Conservation (phyloP, 768 basidiomycete genomes). For the Tephrocybe rancida region DNA sequence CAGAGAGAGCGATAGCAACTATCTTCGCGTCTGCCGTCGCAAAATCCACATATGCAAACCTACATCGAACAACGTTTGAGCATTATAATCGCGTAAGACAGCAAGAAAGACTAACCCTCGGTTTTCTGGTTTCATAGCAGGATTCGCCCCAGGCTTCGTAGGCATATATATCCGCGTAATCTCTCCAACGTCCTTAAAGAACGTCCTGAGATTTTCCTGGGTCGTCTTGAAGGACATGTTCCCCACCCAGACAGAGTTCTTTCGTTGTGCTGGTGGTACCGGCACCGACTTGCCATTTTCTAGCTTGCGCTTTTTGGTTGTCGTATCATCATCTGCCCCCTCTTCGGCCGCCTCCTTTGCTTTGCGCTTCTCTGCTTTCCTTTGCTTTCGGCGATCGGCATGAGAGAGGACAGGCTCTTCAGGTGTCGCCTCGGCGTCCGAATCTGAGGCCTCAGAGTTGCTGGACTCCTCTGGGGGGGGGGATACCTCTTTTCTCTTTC, state of each 20-base stretch:
- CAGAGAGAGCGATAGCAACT: constrained; percentile 79
- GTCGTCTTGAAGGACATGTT: constrained; percentile 93
- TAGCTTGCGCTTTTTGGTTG: constrained; percentile 51
- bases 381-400: constrained; percentile 68
- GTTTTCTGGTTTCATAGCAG: constrained; percentile 64
- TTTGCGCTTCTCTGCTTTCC: constrained; percentile 41
- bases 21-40: constrained; percentile 71
- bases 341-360: constrained; percentile 20
- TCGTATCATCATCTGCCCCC: constrained; percentile 18
- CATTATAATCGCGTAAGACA: not conserved
- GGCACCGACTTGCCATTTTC: constrained; percentile 36
- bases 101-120: constrained; percentile 56
- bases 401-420: constrained; percentile 69
- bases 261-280: constrained; percentile 49
- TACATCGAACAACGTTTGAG: constrained; percentile 29
- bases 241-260: constrained; percentile 95
- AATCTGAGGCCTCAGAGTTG: constrained; percentile 26
- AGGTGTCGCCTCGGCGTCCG: constrained; percentile 14
- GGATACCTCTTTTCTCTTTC: constrained; percentile 29
- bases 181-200: constrained; percentile 73
- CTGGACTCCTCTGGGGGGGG: constrained; percentile 16
- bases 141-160: constrained; percentile 55
- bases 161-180: constrained; percentile 89
- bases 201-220: constrained; percentile 62
- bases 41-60: constrained; percentile 98